Conservation (phyloP, 148 eudicot genomes). For the Fagopyrum esculentum region DNA sequence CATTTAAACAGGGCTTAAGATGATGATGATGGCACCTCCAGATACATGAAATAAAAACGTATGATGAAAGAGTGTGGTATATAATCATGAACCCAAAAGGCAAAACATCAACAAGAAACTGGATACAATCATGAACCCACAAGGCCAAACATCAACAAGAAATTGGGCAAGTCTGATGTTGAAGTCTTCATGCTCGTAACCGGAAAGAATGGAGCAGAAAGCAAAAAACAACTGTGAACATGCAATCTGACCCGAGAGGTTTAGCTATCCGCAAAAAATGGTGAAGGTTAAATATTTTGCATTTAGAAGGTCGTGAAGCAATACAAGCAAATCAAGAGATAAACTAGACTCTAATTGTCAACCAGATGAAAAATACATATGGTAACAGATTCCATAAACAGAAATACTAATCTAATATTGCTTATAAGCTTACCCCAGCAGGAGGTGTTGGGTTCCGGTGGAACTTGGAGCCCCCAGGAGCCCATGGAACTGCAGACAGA, state of each 20-base stretch:
- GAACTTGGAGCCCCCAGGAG: constrained; percentile 91
- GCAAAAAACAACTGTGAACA: background rate
- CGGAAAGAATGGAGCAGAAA: background rate
- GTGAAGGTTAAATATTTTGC: background rate
- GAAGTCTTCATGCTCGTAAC: background rate
- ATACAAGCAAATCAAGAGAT: background rate
- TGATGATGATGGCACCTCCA: background rate
- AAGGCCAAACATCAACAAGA: background rate
- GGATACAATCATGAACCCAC: background rate
- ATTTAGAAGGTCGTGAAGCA: background rate
- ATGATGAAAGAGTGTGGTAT: background rate
- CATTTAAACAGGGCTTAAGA: background rate
- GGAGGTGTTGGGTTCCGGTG: constrained; percentile 77
- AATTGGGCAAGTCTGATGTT: background rate
- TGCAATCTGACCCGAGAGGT: background rate
- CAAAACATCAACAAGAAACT: too few species aligned
- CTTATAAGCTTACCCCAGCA: constrained; percentile 50
- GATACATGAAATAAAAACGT: background rate
- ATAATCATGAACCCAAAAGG: background rate
- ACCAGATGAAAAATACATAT: background rate
- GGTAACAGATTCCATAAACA: background rate
- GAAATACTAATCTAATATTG: background rate
- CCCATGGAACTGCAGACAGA: constrained; percentile 84
- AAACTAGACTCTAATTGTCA: background rate
- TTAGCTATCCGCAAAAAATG: background rate